Percentiles rank a stretch among this genome's conserved stretches.
These are phyloP conservation scores for Eucalyptus erythrocorys DNA, from an alignment of 345 rosid species.

Conservation along the genomic window DNA sequence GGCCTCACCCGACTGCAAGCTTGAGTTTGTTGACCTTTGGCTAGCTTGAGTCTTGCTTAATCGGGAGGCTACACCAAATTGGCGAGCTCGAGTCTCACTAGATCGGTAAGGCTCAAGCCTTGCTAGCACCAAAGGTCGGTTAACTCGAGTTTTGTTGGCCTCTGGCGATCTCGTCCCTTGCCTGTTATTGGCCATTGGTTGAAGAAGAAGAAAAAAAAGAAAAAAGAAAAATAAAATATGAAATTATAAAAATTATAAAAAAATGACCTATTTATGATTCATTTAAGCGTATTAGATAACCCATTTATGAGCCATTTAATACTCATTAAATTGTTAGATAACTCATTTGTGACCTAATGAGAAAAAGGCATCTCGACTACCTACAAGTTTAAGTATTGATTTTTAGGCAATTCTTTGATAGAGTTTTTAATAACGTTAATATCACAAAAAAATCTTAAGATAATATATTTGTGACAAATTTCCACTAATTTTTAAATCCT, in stretches of 20 bases:
- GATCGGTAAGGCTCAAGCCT: not conserved
- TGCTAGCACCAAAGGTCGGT: rapidly evolving
- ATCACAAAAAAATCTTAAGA: not conserved
- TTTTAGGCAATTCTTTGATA: not conserved
- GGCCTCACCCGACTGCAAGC: rapidly evolving
- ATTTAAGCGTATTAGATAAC: not conserved
- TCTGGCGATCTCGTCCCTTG: rapidly evolving
- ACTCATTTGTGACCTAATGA: not conserved
- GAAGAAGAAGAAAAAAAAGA: not conserved
- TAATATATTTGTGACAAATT: not conserved
- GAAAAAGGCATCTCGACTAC: not conserved
- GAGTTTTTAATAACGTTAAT: not conserved
- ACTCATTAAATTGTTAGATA: too few relatives aligned
- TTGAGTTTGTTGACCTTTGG: rapidly evolving
- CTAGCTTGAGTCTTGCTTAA: too few relatives aligned
- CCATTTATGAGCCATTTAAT: too few relatives aligned
- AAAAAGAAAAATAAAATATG: too few relatives aligned
- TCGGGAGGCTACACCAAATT: too few relatives aligned
- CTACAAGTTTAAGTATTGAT: not conserved
- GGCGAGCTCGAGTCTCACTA: not conserved
- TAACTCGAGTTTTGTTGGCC: too few relatives aligned
- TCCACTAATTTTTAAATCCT: too few relatives aligned
- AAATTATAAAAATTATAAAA: too few relatives aligned
- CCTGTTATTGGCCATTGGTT: rapidly evolving
- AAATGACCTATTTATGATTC: not conserved